Conservation (phyloP, 2,329 filamentous ascomycete species). For the Ampelomyces quisqualis region DNA sequence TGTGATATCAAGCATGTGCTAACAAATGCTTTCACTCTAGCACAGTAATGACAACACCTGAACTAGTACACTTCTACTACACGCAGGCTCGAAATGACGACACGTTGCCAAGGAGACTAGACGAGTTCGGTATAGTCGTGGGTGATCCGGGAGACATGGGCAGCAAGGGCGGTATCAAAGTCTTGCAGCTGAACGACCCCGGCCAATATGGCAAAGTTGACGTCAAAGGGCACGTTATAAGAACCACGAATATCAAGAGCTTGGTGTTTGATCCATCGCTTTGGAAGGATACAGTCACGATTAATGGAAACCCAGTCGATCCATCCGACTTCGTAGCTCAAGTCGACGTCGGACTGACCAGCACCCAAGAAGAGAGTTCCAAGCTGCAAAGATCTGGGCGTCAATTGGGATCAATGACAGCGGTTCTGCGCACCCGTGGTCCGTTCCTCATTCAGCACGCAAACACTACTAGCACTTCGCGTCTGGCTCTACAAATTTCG, state of each 20-base stretch:
- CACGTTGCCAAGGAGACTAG: conserved; percentile 19
- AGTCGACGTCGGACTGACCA: not conserved
- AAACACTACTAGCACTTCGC: conserved; percentile 28
- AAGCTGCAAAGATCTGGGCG: conserved; percentile 43
- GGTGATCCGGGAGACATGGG: conserved; percentile 56
- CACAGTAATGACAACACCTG: conserved; percentile 55
- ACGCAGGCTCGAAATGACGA: conserved; percentile 24
- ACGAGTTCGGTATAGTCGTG: conserved; percentile 52
- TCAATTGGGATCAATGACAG: conserved; percentile 56
- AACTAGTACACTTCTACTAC: conserved; percentile 54
- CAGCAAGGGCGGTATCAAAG: conserved; percentile 53
- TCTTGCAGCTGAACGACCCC: conserved; percentile 53
- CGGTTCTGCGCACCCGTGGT: conserved; percentile 53
- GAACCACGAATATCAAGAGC: conserved; percentile 37
- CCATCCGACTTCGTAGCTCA: not conserved
- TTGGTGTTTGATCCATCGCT: conserved; percentile 30
- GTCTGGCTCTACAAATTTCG: conserved; percentile 55
- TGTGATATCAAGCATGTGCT: not conserved
- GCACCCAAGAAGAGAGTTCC: not conserved
- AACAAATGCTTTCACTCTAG: not conserved
- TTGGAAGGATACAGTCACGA: conserved; percentile 13
- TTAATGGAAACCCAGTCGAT: conserved; percentile 19
- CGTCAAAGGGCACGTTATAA: conserved; percentile 39
- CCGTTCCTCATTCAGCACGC: conserved; percentile 47
- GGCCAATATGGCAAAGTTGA: conserved; percentile 54